phyloP scores from a whole-genome alignment of 345 rosid species.

The Adansonia digitata region DNA sequence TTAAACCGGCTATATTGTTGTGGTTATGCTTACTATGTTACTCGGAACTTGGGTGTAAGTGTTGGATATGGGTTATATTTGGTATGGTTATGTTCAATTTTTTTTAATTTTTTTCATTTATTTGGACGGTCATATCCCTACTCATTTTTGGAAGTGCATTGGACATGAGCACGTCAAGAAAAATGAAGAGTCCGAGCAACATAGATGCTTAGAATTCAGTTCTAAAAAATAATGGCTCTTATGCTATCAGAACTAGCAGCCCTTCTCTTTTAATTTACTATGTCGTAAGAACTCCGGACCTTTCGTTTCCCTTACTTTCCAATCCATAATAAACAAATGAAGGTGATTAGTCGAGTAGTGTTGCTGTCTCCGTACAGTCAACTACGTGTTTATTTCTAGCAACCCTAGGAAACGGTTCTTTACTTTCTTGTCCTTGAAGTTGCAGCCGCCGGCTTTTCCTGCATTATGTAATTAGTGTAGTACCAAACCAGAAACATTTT shows the following conservation, averaged over 20 bases:
- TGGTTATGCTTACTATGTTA: neutral
- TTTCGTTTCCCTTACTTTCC: neutral
- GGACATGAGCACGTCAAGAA: too few species aligned
- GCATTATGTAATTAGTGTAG: neutral
- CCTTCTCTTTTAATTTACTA: neutral
- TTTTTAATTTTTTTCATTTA: too few species aligned
- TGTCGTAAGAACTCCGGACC: constrained; percentile 1
- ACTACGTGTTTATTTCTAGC: neutral
- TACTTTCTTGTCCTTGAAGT: neutral
- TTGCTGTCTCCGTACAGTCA: neutral
- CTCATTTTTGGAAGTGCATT: too few species aligned
- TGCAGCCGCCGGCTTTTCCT: neutral
- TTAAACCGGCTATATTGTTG: neutral
- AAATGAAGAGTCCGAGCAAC: neutral
- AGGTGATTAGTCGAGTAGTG: neutral
- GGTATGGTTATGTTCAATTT: too few species aligned
- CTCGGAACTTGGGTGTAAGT: too few species aligned
- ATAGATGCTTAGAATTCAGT: neutral
- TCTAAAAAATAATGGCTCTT: neutral
- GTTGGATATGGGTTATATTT: too few species aligned
- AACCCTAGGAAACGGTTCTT: neutral
- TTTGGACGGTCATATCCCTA: too few species aligned
- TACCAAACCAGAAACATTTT: neutral
- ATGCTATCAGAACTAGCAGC: constrained; percentile 8
- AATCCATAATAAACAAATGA: neutral